Evolutionary conservation across 1,284 basidiomycete genomes (phyloP), one percentile per base, ranked within the genome.

Genomic region (Anthracocystis panici-leucophaei): DNA sequence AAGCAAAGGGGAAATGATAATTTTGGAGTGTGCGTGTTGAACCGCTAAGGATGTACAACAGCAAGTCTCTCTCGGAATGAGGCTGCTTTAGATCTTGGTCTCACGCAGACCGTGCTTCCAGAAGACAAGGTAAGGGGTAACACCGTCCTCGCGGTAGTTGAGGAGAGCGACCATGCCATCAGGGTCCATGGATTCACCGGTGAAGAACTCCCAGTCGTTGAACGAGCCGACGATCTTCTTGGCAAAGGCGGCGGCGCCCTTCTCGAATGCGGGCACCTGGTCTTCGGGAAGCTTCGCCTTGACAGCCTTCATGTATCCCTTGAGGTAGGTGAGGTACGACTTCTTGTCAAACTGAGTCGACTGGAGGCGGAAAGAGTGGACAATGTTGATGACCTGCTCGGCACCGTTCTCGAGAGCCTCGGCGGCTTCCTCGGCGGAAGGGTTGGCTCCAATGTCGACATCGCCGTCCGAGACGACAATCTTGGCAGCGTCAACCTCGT

Each of bases 321-420:
- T 99, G 84, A 99, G 90, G 87, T 96, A 92, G 46, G 89, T 87
- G 51, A 95, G 88, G 88, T 90, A 99, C 42, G 87, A 86, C 88
- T 97, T 97, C 88, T 98, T 99, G 88, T 98, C 95, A 87, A 97
- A 99, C 9, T 83, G 42, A 31, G 94, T 96, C 41, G 86, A 52
- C 85, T 93, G 90, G 72, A 99, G 92, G 83, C 95, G 92, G 91
- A 96, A 95, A 54, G 94, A 94, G 89, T 95, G 88, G 70, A 92
- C 91, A 79, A 99, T 89, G 87, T 99, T 94, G 91, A 95, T 99
- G 85, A 97, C 92, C 75, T 82, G 77, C 75, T 79, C 46, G 35
- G 90, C 89, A 78, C 92, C 93, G 18, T 93, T 91, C 86, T 94
- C 95, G 66, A 97, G 86, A 33, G 88, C 89, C 77, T 99, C 97